A percentile compares a stretch with the other conserved stretches of the same genome.
phyloP scores from a whole-genome alignment of 2,329 filamentous ascomycete genomes.

The Penicillium janthinellum region DNA sequence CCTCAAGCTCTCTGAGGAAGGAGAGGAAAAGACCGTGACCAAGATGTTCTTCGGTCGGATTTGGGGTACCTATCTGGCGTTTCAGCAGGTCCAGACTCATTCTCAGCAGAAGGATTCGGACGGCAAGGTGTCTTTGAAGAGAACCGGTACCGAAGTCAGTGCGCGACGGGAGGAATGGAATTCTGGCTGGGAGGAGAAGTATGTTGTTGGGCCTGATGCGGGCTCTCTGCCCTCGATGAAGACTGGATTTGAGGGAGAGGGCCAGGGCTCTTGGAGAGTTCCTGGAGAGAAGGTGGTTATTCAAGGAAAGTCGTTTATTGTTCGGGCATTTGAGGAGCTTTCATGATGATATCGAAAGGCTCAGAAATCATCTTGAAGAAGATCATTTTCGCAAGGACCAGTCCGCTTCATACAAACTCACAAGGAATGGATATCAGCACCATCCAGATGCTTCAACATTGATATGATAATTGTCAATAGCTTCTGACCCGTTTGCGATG shows the following conservation, averaged over 20 bases:
- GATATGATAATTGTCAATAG: too few relatives aligned
- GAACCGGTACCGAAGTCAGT: conserved; percentile 31
- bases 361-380: neutral
- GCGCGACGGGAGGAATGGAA: conserved; percentile 33
- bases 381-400: neutral
- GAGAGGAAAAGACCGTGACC: conserved; percentile 18
- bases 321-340: conserved; percentile 32
- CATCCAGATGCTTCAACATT: too few relatives aligned
- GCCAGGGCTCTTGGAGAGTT: conserved; percentile 19
- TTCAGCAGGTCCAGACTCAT: conserved; percentile 30
- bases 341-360: neutral
- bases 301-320: conserved; percentile 22
- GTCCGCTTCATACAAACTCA: neutral
- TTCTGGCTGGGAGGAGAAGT: conserved; percentile 21
- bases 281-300: conserved; percentile 25
- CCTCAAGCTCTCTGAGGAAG: conserved; percentile 11
- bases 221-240: conserved; percentile 26
- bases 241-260: conserved; percentile 17
- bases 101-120: conserved; percentile 10
- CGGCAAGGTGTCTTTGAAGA: conserved; percentile 16
- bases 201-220: conserved; percentile 21
- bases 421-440: too few relatives aligned
- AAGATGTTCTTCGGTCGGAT: conserved; percentile 36
- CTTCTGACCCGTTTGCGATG: too few relatives aligned
- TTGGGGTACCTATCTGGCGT: conserved; percentile 34